A percentile compares a stretch with the other conserved stretches of the same genome.
phyloP scores from a whole-genome alignment of 441 rosid genomes.

The Oxalis stricta region DNA sequence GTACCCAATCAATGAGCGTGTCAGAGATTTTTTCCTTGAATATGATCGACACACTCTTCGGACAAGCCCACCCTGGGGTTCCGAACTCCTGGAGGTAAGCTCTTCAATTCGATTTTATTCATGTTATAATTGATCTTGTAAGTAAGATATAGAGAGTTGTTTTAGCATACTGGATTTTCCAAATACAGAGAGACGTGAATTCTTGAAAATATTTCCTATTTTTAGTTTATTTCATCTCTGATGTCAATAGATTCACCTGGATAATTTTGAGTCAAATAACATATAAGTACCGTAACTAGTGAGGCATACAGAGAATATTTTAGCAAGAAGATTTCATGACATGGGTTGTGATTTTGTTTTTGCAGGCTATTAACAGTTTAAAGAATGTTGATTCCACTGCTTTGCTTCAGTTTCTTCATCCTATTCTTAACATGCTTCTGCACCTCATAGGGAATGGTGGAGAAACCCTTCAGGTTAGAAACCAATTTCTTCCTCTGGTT shows the following conservation, averaged over 20 bases:
- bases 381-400: constrained; percentile 97
- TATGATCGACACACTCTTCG: constrained; percentile 97
- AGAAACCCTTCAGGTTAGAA: constrained; percentile 92
- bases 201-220: background rate
- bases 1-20: constrained; percentile 87
- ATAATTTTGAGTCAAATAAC: background rate
- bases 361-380: constrained; percentile 97
- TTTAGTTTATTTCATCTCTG: background rate
- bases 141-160: background rate
- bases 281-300: constrained; percentile 2
- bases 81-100: constrained; percentile 95
- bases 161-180: background rate
- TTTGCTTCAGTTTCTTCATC: constrained; percentile 98
- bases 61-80: constrained; percentile 98
- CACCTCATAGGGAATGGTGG: constrained; percentile 99
- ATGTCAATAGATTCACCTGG: no score
- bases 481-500: constrained; percentile 4
- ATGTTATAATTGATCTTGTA: background rate
- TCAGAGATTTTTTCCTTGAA: constrained; percentile 95
- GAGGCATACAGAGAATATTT: background rate
- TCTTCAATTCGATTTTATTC: constrained; percentile 5
- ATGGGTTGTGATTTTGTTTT: background rate
- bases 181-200: background rate
- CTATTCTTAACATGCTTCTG: constrained; percentile 93
- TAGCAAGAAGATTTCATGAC: background rate